phyloP scores from a whole-genome alignment of 164 flowering plant genomes.

The Brasenia schreberi region DNA sequence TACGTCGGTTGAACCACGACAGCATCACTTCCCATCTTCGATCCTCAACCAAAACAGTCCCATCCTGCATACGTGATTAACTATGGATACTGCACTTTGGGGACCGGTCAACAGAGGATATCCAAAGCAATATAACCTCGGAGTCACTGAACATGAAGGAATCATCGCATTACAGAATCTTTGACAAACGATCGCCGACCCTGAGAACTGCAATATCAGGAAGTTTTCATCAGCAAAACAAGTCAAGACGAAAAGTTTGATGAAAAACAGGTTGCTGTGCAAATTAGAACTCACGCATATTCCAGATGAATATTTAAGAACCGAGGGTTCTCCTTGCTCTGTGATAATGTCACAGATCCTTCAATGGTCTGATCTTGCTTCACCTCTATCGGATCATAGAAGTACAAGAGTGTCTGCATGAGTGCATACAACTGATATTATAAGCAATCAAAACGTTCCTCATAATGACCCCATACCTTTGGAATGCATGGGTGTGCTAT shows the following conservation, averaged over 20 bases:
- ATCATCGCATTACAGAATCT: conserved; percentile 70
- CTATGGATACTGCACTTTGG: no score
- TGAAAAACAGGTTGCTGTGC: background rate
- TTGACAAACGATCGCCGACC: conserved; percentile 75
- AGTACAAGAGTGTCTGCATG: conserved; percentile 83
- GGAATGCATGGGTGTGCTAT: no score
- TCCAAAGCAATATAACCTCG: no score
- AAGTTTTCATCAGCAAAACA: background rate
- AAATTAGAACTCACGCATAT: conserved; percentile 53
- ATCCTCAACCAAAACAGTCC: no score
- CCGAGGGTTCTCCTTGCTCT: conserved; percentile 77
- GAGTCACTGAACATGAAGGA: background rate
- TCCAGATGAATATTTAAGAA: conserved; percentile 87
- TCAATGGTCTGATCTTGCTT: conserved; percentile 92
- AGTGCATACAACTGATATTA: background rate
- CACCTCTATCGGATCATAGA: conserved; percentile 79
- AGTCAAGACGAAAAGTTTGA: background rate
- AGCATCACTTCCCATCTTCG: no score
- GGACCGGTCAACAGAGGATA: no score
- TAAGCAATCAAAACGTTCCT: no score
- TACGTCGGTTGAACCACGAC: no score
- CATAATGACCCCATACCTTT: no score
- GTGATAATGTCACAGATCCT: conserved; percentile 69
- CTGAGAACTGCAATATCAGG: conserved; percentile 42
- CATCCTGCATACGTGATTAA: no score